These are phyloP conservation scores for Trifolium dubium DNA, from an alignment of 306 rosid genomes.

Conservation along the genomic window DNA sequence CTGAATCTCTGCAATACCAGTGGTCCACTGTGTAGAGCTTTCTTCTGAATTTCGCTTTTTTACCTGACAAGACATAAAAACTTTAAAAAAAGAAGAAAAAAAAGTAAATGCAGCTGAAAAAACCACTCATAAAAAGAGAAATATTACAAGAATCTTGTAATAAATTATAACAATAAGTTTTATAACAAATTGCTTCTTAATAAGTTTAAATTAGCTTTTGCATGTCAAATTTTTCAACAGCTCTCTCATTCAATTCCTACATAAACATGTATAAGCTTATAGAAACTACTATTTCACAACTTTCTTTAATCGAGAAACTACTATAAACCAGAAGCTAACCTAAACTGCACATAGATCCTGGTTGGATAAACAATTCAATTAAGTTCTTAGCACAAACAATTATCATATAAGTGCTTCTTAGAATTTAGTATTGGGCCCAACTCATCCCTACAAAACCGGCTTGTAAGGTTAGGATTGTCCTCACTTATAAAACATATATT, in stretches of 20 bases:
- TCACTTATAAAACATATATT: too few relatives aligned
- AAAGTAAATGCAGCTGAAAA: not conserved
- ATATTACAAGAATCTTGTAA: not conserved
- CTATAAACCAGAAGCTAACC: too few relatives aligned
- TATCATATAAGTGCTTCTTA: too few relatives aligned
- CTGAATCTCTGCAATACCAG: slow-evolving; percentile 98
- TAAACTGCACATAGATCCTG: too few relatives aligned
- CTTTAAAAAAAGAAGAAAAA: not conserved
- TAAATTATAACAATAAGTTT: not conserved
- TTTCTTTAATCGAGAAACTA: not conserved
- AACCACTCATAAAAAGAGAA: not conserved
- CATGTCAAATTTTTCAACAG: not conserved
- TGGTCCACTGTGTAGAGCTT: slow-evolving; percentile 99
- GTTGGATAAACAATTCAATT: too few relatives aligned
- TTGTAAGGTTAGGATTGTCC: too few relatives aligned
- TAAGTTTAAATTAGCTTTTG: not conserved
- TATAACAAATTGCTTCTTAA: not conserved
- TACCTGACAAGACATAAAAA: slow-evolving; percentile 57
- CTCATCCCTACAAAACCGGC: too few relatives aligned
- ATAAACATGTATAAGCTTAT: not conserved
- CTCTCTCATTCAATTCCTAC: not conserved
- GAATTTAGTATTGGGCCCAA: too few relatives aligned
- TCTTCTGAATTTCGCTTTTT: slow-evolving; percentile 91
- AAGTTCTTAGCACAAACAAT: too few relatives aligned
- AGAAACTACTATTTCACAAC: not conserved